Conservation (phyloP, 345 rosid species). For the Aegle marmelos region DNA sequence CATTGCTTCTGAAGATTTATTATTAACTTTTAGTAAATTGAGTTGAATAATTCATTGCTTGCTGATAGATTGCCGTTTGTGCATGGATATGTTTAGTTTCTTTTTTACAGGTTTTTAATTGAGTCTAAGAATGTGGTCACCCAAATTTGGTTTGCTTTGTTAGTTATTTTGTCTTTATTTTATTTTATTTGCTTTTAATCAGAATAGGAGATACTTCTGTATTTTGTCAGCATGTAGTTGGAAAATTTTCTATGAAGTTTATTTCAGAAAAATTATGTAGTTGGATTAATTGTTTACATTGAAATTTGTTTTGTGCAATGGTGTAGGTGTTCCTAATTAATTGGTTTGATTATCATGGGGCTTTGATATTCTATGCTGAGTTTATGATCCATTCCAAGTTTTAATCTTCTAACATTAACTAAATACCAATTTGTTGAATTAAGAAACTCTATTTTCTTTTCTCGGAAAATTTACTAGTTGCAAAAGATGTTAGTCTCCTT, state of each 20-base stretch:
- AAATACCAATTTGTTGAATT: neutral
- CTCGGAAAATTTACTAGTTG: neutral
- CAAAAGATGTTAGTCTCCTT: neutral
- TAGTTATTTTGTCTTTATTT: neutral
- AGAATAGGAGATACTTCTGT: neutral
- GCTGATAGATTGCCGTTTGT: neutral
- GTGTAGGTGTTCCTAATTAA: neutral
- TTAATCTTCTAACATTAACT: neutral
- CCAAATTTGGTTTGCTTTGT: neutral
- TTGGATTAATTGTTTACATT: neutral
- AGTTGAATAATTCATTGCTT: neutral
- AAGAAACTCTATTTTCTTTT: neutral
- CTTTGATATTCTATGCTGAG: neutral
- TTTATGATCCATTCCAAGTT: neutral
- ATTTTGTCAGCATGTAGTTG: neutral
- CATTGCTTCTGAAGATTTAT: constrained; percentile 1
- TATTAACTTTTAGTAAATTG: neutral
- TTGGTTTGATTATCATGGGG: neutral
- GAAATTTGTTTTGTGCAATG: neutral
- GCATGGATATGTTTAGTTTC: neutral
- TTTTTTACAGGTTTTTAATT: neutral
- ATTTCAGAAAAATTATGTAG: neutral
- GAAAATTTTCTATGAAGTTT: neutral
- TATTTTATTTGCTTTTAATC: neutral
- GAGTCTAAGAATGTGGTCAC: neutral